These are phyloP conservation scores for Viola pubescens DNA, from an alignment of 441 rosid species.

Conservation along the genomic window DNA sequence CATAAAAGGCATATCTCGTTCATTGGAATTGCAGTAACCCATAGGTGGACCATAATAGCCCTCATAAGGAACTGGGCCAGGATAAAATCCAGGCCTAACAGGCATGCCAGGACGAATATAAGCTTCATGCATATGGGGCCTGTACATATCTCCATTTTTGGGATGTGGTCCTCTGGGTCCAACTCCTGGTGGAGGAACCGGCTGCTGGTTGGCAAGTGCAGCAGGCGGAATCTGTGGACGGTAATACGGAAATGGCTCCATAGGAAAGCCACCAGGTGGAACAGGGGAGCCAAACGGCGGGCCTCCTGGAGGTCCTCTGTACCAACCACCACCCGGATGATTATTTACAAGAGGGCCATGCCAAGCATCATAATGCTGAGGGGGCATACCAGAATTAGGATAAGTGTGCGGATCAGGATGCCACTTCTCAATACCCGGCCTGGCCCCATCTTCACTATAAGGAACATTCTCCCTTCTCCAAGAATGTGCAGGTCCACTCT, in stretches of 20 bases:
- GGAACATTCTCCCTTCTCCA: conserved; percentile 64
- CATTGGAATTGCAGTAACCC: conserved; percentile 61
- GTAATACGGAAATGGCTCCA: conserved; percentile 84
- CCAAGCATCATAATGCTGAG: conserved; percentile 73
- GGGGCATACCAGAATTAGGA: conserved; percentile 48
- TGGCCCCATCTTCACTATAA: conserved; percentile 51
- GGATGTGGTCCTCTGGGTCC: conserved; percentile 74
- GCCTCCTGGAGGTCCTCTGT: conserved; percentile 69
- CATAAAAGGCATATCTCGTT: conserved; percentile 67
- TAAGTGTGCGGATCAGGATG: conserved; percentile 50
- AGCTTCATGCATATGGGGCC: conserved; percentile 78
- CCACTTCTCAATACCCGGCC: conserved; percentile 58
- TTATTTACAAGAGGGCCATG: conserved; percentile 74
- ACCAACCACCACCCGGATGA: conserved; percentile 87
- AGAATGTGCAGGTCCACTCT: conserved; percentile 36
- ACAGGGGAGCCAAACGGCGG: conserved; percentile 70
- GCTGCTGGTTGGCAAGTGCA: conserved; percentile 44
- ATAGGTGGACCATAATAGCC: conserved; percentile 81
- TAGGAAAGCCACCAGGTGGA: conserved; percentile 70
- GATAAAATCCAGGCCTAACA: conserved; percentile 82
- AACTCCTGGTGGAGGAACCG: conserved; percentile 51
- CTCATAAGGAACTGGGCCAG: conserved; percentile 70
- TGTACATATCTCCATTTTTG: conserved; percentile 63
- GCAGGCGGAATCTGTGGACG: conserved; percentile 62
- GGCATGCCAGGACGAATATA: conserved; percentile 76